Conservation (phyloP, 768 basidiomycete species). For the Russula virescens region DNA sequence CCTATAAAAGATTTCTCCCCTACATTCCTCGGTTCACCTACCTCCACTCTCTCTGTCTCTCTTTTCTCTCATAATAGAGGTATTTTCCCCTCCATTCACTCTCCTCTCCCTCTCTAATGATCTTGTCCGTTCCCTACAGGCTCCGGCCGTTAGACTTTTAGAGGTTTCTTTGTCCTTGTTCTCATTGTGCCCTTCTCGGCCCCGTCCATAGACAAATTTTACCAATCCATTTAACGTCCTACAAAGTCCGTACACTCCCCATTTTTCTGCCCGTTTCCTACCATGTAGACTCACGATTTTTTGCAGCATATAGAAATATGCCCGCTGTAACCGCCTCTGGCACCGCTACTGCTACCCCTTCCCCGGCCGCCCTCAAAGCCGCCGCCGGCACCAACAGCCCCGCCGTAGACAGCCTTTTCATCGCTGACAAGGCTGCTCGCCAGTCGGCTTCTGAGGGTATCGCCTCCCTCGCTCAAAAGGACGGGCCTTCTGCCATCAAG, state of each 20-base stretch:
- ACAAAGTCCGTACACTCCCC: slow-evolving; percentile 36
- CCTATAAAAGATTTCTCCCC: not conserved
- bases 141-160: slow-evolving; percentile 47
- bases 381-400: slow-evolving; percentile 36
- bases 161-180: slow-evolving; percentile 61
- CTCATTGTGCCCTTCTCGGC: slow-evolving; percentile 41
- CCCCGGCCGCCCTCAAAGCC: slow-evolving; percentile 71
- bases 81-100: slow-evolving; percentile 32
- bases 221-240: slow-evolving; percentile 32
- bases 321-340: slow-evolving; percentile 66
- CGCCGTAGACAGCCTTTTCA: slow-evolving; percentile 66
- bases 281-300: slow-evolving; percentile 17
- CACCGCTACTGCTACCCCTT: slow-evolving; percentile 52
- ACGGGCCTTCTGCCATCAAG: slow-evolving; percentile 72
- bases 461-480: slow-evolving; percentile 72
- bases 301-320: slow-evolving; percentile 57
- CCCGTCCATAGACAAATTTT: slow-evolving; percentile 29
- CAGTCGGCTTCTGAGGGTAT: slow-evolving; percentile 64
- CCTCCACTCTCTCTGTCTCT: slow-evolving; percentile 33
- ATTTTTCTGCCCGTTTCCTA: not conserved
- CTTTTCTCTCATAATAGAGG: slow-evolving; percentile 33
- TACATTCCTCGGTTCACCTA: not conserved
- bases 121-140: slow-evolving; percentile 27
- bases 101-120: not conserved
- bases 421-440: slow-evolving; percentile 78